Evolutionary conservation across 257 asterid species (phyloP).

Genomic region (Fraxinus anomala): DNA sequence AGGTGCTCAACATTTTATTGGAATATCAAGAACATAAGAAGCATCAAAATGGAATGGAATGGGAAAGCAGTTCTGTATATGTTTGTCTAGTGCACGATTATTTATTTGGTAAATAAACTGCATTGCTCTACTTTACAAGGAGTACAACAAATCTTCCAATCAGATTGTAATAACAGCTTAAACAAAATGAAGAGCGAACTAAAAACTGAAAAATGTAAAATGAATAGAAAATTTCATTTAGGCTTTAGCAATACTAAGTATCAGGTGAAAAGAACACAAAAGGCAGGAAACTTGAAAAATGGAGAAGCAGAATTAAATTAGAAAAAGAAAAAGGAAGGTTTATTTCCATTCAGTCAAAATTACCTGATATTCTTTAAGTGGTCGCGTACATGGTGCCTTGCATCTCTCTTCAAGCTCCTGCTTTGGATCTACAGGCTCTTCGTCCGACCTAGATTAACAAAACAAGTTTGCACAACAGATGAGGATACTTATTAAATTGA

Average conservation of each 20-base stretch:
- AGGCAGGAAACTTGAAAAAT: constrained; percentile 2
- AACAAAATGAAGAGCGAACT: neutral
- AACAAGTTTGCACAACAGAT: neutral
- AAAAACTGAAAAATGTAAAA: neutral
- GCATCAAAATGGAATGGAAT: neutral
- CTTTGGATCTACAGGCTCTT: constrained; percentile 84
- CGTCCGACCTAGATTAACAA: constrained; percentile 62
- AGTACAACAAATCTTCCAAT: neutral
- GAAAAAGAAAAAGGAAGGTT: neutral
- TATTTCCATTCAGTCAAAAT: neutral
- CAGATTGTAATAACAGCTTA: constrained; percentile 2
- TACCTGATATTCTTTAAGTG: constrained; percentile 77
- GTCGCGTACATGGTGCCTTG: constrained; percentile 81
- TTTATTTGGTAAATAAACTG: neutral
- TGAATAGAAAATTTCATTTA: neutral
- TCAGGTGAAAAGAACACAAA: neutral
- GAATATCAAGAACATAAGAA: neutral
- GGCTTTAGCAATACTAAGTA: neutral
- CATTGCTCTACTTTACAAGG: neutral
- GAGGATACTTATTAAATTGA: constrained; percentile 6
- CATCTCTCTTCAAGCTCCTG: constrained; percentile 68
- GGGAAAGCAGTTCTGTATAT: neutral
- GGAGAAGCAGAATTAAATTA: constrained; percentile 9
- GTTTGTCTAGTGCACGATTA: neutral
- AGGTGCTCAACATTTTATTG: constrained; percentile 3